Base-by-base conservation (phyloP, 345 rosid genomes). In the Nephelium lappaceum region DNA sequence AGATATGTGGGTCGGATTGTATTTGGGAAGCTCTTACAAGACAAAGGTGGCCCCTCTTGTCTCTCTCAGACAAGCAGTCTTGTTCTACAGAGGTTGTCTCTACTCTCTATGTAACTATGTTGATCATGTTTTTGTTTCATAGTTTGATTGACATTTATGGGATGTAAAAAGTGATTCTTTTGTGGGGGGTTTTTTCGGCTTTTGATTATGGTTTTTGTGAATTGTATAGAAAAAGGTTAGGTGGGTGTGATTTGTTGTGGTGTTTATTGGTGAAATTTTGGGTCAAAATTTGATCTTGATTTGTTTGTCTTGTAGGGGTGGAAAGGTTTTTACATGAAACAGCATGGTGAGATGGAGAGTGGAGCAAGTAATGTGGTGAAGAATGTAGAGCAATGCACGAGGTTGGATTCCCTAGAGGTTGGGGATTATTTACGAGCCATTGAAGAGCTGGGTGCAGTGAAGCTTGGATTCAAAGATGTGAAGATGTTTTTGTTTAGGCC, bases 11-110 rank as follows among this genome's bases (percentile, higher is more conserved):
- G 69, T 90, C 93, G 55, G 93, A 93, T 80, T 81, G 71, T 79
- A 77, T 91, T 57, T 94, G 98, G 97, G 93, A 90, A 71, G 78
- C 90, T 43, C 81, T 91, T 68, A 67, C 83, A 80, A 81, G 76
- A 64, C 63, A 83, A 51, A 88, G 97, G 86, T 92, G 98, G 98
- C 94, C 91, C 25, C 77, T 77, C 18, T 36, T 82, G 80, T 15
- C 64, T 71, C 67, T 73, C 42, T 67, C 15, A 65, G 23, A 60
- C 27, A 68, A 57, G 72, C 73, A 73, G 67, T 71, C 82, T 77
- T 78, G 85, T 60, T n/a, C 27, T n/a, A 23, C 24, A 60, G 51
- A 45, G 51, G 51, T 45, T 45, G 51, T 45, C 8, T 45, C 12
- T 45, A 45, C 51, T 19, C 14, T 66, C 43, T 57, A 23, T 63